Evolutionary conservation across 2,329 filamentous ascomycete genomes (phyloP), one percentile per base, ranked within the genome.

Genomic region (Claviceps africana): DNA sequence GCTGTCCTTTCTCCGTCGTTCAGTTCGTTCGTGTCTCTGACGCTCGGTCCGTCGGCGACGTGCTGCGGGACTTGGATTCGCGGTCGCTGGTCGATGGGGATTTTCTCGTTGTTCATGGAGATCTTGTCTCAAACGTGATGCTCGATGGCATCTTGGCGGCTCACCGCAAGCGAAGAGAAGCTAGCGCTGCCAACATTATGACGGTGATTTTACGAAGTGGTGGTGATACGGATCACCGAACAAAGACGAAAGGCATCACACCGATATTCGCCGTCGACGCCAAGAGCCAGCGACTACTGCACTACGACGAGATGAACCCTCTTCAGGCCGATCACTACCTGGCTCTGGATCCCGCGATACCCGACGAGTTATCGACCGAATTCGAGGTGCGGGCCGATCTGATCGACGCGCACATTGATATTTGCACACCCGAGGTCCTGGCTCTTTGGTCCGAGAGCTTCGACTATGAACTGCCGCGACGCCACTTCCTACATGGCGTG

Each of bases 391-490:
- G 90, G 40, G 81, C 85, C 57, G 91, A 98, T 67, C 72, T 98
- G 54, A 86, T 97, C 56, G 93, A 98, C 67, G 90, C 88, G 60
- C 86, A 88, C 50, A 93, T 98, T 62, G 93, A 98, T 65, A 97
- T 98, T 57, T 97, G 91, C 69, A 97, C 93, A 1, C 90, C 91
- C 0, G 93, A 97, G 63, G 90, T 96, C 9, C 77, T 97, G 44
- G 90, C 90, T 8, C 72, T 97, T 53, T 98, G 93, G 88, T 93
- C 89, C 9, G 93, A 98, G 69, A 95, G 90, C 64, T 98, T 97
- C 61, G 91, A 98, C 66, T 97, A 95, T 66, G 89, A 96, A 65
- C 77, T 89, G 8, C 88, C 91, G 1, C 80, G 90, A 51, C 85
- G 84, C 61, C 88, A 95, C 61, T 96, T 95, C 61, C 70, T 98